These are phyloP conservation scores for Aspergillus luchuensis DNA, from an alignment of 2,329 filamentous ascomycete genomes.

Conservation along the genomic window DNA sequence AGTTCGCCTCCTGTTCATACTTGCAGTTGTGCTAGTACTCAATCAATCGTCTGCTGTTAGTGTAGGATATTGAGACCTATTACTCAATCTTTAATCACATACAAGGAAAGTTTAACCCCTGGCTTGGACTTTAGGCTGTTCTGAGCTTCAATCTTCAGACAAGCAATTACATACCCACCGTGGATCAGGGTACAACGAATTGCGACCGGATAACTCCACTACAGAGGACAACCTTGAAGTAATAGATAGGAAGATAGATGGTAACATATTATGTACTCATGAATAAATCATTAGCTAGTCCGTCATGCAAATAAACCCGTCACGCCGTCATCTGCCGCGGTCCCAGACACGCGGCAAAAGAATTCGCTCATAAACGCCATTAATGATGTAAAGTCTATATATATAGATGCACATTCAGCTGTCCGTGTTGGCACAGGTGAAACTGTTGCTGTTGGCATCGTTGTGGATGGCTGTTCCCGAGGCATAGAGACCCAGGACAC, in stretches of 20 bases:
- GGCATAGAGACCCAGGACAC: conserved; percentile 30
- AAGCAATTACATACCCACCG: not conserved
- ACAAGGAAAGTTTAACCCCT: no score
- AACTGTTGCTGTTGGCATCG: conserved; percentile 25
- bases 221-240: not conserved
- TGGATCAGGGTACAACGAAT: not conserved
- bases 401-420: not conserved
- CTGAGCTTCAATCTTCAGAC: no score
- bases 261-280: not conserved
- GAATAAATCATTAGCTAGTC: not conserved
- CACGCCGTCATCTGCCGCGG: not conserved
- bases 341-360: not conserved
- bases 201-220: not conserved
- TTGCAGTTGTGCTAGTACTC: no score
- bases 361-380: conserved; percentile 3
- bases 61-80: no score
- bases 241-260: not conserved
- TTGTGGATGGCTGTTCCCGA: conserved; percentile 32
- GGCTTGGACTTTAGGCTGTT: no score
- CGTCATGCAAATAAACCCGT: not conserved
- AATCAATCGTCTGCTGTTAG: no score
- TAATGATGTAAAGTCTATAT: not conserved
- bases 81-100: no score
- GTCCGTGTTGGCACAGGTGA: conserved; percentile 29
- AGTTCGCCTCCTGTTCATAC: not conserved